Base-by-base conservation (phyloP, 2,329 filamentous ascomycete genomes). In the Fusarium equiseti region DNA sequence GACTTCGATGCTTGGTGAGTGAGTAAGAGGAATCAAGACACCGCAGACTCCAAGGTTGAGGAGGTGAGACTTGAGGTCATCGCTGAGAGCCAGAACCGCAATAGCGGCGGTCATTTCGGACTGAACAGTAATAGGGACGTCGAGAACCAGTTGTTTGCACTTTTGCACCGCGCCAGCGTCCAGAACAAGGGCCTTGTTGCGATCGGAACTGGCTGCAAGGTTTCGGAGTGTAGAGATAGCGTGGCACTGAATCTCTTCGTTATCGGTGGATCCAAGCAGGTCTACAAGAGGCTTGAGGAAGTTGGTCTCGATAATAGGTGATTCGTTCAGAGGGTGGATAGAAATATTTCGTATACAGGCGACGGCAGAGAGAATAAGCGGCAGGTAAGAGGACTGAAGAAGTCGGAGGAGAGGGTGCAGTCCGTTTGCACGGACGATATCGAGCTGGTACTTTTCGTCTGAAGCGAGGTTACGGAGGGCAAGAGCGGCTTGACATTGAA, bases 91-190 rank as follows among this genome's bases (percentile, higher is more conserved):
- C 70, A 99, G 87, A 16, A 99, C 96, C 40, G 96, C 96, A 81
- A 99, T 98, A 2, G 96, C 96, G n/a, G 96, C 96, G 7, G 96
- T 99, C 96, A 99, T 99, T 81, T 99, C 96, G 3, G 95, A 98
- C 79, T 99, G 96, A 4, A 99, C 96, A 42, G 93, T 95, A 51
- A 98, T 87, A 0, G 96, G 94, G 5, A 98, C 96, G 59, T 97
- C 91, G 20, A 99, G 85, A 26, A 99, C 95, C 55, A 99, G 87
- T 78, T 98, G 94, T 82, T 98, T 98, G 89, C 96, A 99, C 81
- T 98, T 98, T 79, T 98, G 94, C 42, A 99, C 96, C 3, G 96
- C 96, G 26, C 96, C 96, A 35, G 96, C 96, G 81, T 98, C 94
- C 51, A 99, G 84, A 2, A 99, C 96, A n/a, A 99, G 87, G 63